These are phyloP conservation scores for Acanthamoeba healyi DNA, from an alignment of 208 protist species.

Conservation along the genomic window DNA sequence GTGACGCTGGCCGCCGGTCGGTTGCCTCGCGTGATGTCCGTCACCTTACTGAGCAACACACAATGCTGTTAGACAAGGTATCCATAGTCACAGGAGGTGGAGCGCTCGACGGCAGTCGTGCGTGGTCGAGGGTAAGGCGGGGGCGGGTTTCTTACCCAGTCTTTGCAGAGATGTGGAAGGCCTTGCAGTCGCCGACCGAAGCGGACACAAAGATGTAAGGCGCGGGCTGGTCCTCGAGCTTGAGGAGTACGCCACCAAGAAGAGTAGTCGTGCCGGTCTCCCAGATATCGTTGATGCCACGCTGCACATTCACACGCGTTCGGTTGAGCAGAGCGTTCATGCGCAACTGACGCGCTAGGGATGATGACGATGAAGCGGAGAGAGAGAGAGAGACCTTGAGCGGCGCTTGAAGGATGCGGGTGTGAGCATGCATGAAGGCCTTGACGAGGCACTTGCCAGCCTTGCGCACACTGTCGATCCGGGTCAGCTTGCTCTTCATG, in stretches of 20 bases:
- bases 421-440: constrained; percentile 60
- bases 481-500: constrained; percentile 68
- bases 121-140: neutral
- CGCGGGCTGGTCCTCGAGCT: neutral
- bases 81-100: too few relatives aligned
- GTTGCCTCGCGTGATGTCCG: constrained; percentile 83
- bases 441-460: constrained; percentile 37
- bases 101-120: neutral
- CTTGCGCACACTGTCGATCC: constrained; percentile 34
- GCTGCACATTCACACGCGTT: neutral
- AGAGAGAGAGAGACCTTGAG: constrained; percentile 20
- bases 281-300: constrained; percentile 81
- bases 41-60: constrained; percentile 73
- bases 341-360: too few relatives aligned
- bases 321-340: too few relatives aligned
- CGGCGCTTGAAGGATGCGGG: constrained; percentile 78
- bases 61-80: too few relatives aligned
- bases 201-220: constrained; percentile 78
- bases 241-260: constrained; percentile 78
- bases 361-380: too few relatives aligned
- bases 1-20: constrained; percentile 62
- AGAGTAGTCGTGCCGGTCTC: constrained; percentile 84
- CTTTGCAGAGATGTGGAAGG: constrained; percentile 73
- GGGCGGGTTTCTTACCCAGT: neutral
- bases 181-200: constrained; percentile 84